Conservation (phyloP, 306 rosid genomes). For the Rosa persica region DNA sequence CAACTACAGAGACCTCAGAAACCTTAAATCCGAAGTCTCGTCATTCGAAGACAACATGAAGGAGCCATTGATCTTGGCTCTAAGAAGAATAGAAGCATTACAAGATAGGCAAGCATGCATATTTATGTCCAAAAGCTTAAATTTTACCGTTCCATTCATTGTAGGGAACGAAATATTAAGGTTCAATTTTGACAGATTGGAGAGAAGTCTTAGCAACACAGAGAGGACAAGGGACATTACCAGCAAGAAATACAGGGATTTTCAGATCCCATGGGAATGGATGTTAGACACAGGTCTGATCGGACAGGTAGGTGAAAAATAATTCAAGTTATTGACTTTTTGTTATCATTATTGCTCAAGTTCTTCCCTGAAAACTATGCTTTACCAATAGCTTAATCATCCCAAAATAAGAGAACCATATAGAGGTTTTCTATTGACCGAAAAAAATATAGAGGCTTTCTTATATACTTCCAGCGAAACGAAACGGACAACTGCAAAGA, state of each 20-base stretch:
- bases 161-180: constrained; percentile 1
- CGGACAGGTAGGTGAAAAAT: constrained; percentile 55
- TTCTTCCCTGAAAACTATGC: constrained; percentile 8
- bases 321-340: not conserved
- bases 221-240: constrained; percentile 72
- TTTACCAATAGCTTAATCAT: not conserved
- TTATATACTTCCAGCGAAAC: not conserved
- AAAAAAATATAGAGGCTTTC: not conserved
- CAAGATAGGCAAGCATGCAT: constrained; percentile 95
- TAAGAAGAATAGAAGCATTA: constrained; percentile 70
- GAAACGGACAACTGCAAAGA: not conserved
- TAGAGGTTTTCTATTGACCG: not conserved
- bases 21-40: constrained; percentile 59
- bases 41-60: constrained; percentile 60
- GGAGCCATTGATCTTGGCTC: constrained; percentile 51
- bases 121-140: not conserved
- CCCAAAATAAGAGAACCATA: not conserved
- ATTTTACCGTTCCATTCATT: not conserved
- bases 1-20: constrained; percentile 69
- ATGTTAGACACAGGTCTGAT: constrained; percentile 68
- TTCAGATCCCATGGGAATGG: constrained; percentile 93
- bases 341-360: not conserved
- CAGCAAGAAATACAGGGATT: constrained; percentile 64
- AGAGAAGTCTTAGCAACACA: constrained; percentile 56
- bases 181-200: constrained; percentile 55